Evolutionary conservation across 2,329 filamentous ascomycete species (phyloP).

Genomic region (Rugonectria rugulosa): DNA sequence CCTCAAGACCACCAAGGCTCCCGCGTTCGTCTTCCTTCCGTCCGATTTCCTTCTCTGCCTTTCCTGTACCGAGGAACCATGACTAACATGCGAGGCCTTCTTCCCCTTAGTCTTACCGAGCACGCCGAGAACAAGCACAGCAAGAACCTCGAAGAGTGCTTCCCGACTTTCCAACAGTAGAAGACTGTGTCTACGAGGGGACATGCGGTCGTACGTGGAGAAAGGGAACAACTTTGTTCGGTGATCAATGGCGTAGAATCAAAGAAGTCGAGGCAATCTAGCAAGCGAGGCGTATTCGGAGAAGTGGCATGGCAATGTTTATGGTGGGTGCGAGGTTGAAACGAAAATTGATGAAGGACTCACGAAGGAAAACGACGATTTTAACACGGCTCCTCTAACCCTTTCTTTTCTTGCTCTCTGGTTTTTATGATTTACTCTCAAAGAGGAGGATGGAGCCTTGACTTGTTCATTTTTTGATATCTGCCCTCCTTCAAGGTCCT

Average conservation of each 20-base stretch:
- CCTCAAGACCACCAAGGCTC: constrained; percentile 77
- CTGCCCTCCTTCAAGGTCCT: constrained; percentile 10
- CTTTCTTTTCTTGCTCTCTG: constrained; percentile 13
- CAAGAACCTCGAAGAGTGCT: constrained; percentile 76
- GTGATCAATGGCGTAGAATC: constrained; percentile 16
- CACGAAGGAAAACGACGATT: constrained; percentile 19
- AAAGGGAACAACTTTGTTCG: constrained; percentile 4
- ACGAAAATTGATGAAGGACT: constrained; percentile 12
- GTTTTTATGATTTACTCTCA: constrained; percentile 4
- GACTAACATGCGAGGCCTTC: constrained; percentile 19
- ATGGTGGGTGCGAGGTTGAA: constrained; percentile 8
- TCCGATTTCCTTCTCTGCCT: neutral
- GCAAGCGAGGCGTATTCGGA: constrained; percentile 19
- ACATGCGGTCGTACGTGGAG: neutral
- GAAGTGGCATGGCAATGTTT: constrained; percentile 1
- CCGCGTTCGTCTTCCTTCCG: constrained; percentile 61
- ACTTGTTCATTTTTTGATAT: too few relatives aligned
- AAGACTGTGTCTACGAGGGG: neutral
- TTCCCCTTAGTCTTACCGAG: constrained; percentile 67
- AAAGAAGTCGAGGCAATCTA: constrained; percentile 11
- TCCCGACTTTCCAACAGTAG: constrained; percentile 58
- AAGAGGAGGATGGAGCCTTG: neutral
- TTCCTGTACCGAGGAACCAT: neutral
- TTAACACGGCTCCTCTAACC: constrained; percentile 15
- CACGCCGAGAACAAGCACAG: constrained; percentile 81